Base-by-base conservation (phyloP, 164 flowering plant species). In the Chimonanthus salicifolius region DNA sequence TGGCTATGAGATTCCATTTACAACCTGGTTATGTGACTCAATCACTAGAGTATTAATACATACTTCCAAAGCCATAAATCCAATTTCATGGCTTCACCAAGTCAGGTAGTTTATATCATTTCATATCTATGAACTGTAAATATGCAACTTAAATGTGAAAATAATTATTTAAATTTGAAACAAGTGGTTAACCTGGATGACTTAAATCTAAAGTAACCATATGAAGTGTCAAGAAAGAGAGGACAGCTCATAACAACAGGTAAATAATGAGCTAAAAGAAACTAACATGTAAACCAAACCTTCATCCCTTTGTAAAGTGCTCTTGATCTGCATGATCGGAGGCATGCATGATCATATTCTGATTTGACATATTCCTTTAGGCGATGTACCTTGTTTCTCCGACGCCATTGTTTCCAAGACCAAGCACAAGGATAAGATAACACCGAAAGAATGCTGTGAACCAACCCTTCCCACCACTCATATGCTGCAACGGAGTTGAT, bases 401-500 rank as follows among this genome's bases (percentile, higher is more conserved):
- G 84, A 16, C 98, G 88, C 98, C 98, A 94, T 73, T 91, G 97
- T 77, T 91, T 90, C 98, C 98, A 94, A 44, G 97, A 90, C 94
- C 97, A 94, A 49, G 97, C 91, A 85, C 92, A 91, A 78, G 98
- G 98, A 82, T 94, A 91, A 73, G 97, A 95, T 81, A 94, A 83
- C 68, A 94, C 83, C 68, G 92, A 85, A 73, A 94, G 92, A 80
- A 94, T 94, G 82, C 95, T 91, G 77, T 94, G 91, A 3, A 94
- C 86, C 64, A 97, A 94, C 7, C 98, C 98, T 80, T 94, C 98
- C 98, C 98, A 94, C 98, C 98, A 94, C 69, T 94, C 89, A 81
- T 90, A 94, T 62, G 98, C 92, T 75, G 97, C 94, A 77, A 89
- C 94, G 7, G 98, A 91, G 74, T 94, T 94, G 51, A 94, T 85